A percentile compares a stretch with the other conserved stretches of the same genome.
Conservation (phyloP, 352 stramenopile species). For the Pythium guiyangense region DNA sequence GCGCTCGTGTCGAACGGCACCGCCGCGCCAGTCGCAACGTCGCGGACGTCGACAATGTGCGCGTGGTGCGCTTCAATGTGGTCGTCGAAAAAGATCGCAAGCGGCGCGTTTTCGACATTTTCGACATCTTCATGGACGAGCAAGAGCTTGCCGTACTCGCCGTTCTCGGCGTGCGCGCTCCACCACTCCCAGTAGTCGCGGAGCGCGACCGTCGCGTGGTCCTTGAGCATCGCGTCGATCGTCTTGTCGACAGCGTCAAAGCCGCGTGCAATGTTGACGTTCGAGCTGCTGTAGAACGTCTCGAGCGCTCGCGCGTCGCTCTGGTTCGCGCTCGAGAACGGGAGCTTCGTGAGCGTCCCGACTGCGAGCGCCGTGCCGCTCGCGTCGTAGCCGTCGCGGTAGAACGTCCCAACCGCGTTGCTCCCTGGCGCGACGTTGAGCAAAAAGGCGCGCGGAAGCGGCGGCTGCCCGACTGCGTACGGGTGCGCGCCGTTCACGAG, state of each 20-base stretch:
- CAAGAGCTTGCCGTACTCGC: conserved; percentile 76
- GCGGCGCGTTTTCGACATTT: conserved; percentile 2
- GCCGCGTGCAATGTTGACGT: conserved; percentile 50
- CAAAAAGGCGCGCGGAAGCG: conserved; percentile 43
- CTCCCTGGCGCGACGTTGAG: conserved; percentile 30
- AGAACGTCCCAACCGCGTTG: conserved; percentile 55
- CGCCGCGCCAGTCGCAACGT: conserved; percentile 33
- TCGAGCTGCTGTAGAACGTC: conserved; percentile 31
- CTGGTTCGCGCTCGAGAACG: conserved; percentile 42
- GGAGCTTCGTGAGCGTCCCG: conserved; percentile 56
- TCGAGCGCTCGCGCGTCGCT: conserved; percentile 17
- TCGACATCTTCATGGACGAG: conserved; percentile 35
- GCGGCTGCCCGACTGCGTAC: conserved; percentile 22
- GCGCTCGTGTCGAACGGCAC: conserved; percentile 56
- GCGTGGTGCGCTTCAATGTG: conserved; percentile 69
- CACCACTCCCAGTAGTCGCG: conserved; percentile 87
- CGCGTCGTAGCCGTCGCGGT: conserved; percentile 56
- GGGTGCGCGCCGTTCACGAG: conserved; percentile 62
- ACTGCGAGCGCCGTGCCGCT: conserved; percentile 56
- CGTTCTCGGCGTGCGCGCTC: conserved; percentile 70
- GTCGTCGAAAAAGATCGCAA: conserved; percentile 71
- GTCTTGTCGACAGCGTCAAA: conserved; percentile 48
- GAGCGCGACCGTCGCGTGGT: conserved; percentile 46
- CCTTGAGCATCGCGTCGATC: conserved; percentile 24
- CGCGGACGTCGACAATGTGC: conserved; percentile 80